phyloP scores from a whole-genome alignment of 73 alveolate species.

The Tetrahymena elliotti region DNA sequence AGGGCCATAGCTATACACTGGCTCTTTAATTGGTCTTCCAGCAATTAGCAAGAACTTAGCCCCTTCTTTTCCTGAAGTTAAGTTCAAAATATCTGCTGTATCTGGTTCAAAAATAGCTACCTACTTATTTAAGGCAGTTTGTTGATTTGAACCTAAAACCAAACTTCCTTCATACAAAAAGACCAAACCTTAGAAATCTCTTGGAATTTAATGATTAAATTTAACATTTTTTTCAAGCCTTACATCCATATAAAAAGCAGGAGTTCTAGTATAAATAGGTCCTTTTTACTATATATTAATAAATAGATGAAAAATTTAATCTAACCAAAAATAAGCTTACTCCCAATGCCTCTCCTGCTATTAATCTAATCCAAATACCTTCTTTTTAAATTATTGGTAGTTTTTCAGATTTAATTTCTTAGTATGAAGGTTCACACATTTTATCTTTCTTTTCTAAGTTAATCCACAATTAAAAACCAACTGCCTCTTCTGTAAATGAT shows the following conservation, averaged over 20 bases:
- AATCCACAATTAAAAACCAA: constrained; percentile 61
- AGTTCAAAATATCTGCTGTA: background rate
- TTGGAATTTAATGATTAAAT: constrained; percentile 41
- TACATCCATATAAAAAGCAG: constrained; percentile 55
- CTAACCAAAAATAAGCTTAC: constrained; percentile 40
- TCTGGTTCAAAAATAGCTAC: constrained; percentile 12
- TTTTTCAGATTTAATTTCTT: constrained; percentile 33
- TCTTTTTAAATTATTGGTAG: constrained; percentile 41
- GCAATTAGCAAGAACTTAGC: constrained; percentile 54
- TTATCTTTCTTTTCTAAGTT: constrained; percentile 42
- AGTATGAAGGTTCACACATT: constrained; percentile 55
- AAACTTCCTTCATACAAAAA: constrained; percentile 46
- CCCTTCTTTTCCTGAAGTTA: background rate
- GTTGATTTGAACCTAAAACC: constrained; percentile 4
- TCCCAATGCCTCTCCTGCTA: constrained; percentile 69
- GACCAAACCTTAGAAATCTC: constrained; percentile 56
- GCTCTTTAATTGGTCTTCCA: constrained; percentile 74
- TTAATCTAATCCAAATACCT: constrained; percentile 43
- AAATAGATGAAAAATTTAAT: background rate
- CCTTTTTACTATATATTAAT: constrained; percentile 24
- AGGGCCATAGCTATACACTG: constrained; percentile 64
- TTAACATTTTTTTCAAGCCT: constrained; percentile 12
- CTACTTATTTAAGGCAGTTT: background rate
- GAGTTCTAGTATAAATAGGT: constrained; percentile 60
- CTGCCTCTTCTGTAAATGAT: constrained; percentile 29